These are phyloP conservation scores for Plasmodium coatneyi DNA, from an alignment of 169 alveolate genomes.

Conservation along the genomic window DNA sequence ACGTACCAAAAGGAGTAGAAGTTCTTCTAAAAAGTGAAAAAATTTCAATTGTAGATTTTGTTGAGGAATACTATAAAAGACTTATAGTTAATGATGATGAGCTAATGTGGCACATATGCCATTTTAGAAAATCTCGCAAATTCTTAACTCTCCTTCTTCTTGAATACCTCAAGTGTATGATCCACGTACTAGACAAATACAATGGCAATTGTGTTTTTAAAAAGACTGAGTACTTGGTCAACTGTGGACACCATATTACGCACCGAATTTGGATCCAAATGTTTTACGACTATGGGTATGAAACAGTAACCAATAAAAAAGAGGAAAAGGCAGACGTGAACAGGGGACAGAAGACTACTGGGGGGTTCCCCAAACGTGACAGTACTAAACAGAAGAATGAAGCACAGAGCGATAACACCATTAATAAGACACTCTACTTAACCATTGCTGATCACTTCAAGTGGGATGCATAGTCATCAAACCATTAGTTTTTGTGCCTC, in stretches of 20 bases:
- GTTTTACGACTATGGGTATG: constrained; percentile 81
- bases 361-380: not conserved
- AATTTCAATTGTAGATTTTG: constrained; percentile 78
- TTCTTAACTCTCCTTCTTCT: constrained; percentile 53
- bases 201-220: constrained; percentile 58
- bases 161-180: constrained; percentile 71
- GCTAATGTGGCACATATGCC: constrained; percentile 58
- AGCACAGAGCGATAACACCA: constrained; percentile 22
- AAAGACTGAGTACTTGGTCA: constrained; percentile 83
- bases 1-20: constrained; percentile 76
- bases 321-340: constrained; percentile 16
- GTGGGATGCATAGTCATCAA: constrained; percentile 76
- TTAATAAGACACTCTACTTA: constrained; percentile 78
- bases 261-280: constrained; percentile 86
- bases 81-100: constrained; percentile 78
- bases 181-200: constrained; percentile 17
- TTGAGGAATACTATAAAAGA: constrained; percentile 80
- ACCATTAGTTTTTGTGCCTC: not conserved
- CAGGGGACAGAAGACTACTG: not conserved
- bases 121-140: constrained; percentile 31
- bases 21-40: constrained; percentile 72
- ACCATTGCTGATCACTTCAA: constrained; percentile 84
- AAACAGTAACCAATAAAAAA: not conserved
- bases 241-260: constrained; percentile 83
- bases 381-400: not conserved